Evolutionary conservation across 257 asterid genomes (phyloP).

Genomic region (Plantago elongata): DNA sequence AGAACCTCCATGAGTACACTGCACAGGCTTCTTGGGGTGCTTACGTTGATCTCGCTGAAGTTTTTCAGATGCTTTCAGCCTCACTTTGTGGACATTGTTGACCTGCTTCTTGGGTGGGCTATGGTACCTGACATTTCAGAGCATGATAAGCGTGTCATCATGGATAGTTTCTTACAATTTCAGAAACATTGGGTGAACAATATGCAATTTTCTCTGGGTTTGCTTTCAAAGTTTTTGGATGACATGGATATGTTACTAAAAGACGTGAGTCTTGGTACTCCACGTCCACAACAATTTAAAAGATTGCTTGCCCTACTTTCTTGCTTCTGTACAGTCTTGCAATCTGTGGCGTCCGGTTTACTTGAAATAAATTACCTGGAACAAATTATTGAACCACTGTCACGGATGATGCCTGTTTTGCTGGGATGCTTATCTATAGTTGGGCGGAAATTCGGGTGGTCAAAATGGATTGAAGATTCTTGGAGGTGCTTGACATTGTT

Average conservation of each 20-base stretch:
- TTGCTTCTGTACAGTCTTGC: slow-evolving; percentile 89
- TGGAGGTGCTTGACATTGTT: slow-evolving; percentile 98
- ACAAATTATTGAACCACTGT: slow-evolving; percentile 76
- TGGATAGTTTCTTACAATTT: slow-evolving; percentile 95
- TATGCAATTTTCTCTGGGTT: slow-evolving; percentile 87
- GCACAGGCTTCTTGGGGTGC: slow-evolving; percentile 64
- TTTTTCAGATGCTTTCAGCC: slow-evolving; percentile 92
- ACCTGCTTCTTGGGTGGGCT: slow-evolving; percentile 98
- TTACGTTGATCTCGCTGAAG: slow-evolving; percentile 79
- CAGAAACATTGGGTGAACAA: slow-evolving; percentile 98
- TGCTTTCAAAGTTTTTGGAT: slow-evolving; percentile 88
- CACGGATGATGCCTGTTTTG: slow-evolving; percentile 76
- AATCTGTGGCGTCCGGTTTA: slow-evolving; percentile 94
- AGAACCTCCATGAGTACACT: slow-evolving; percentile 81
- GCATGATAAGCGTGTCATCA: slow-evolving; percentile 68
- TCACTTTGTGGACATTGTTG: slow-evolving; percentile 90
- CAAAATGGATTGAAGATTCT: slow-evolving; percentile 89
- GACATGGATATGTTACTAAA: slow-evolving; percentile 90
- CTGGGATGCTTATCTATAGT: slow-evolving; percentile 72
- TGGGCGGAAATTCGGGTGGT: slow-evolving; percentile 95
- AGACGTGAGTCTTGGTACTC: slow-evolving; percentile 79
- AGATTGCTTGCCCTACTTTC: slow-evolving; percentile 71
- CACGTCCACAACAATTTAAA: slow-evolving; percentile 77
- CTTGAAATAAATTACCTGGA: slow-evolving; percentile 88
- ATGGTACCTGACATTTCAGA: slow-evolving; percentile 81